Percentiles rank a stretch among this genome's conserved stretches.
Conservation (phyloP, 1,139 yeast species). For the Meyerozyma smithsonii region DNA sequence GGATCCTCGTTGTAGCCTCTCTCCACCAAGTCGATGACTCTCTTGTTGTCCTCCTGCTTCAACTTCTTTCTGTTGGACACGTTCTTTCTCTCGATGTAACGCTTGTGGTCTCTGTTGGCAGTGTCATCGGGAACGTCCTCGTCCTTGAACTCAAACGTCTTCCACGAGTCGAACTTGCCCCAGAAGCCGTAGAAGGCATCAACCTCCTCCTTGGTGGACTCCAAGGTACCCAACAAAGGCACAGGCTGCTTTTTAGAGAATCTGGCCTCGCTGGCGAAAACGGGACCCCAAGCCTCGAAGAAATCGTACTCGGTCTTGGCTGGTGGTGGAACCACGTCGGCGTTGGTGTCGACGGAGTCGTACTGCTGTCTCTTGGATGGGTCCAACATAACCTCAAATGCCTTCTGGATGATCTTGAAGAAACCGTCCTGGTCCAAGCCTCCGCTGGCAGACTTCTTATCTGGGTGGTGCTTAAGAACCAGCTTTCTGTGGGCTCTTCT, state of each 20-base stretch:
- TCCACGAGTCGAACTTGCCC: slow-evolving; percentile 98
- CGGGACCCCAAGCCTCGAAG: slow-evolving; percentile 89
- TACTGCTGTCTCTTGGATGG: slow-evolving; percentile 83
- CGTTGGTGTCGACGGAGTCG: slow-evolving; percentile 90
- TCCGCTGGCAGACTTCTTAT: slow-evolving; percentile 86
- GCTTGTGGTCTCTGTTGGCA: slow-evolving; percentile 98
- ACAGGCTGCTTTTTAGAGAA: slow-evolving; percentile 90
- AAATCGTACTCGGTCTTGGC: slow-evolving; percentile 65
- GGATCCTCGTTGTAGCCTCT: slow-evolving; percentile 90
- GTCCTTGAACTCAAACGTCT: slow-evolving; percentile 94
- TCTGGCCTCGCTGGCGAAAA: slow-evolving; percentile 84
- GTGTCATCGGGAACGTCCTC: slow-evolving; percentile 99
- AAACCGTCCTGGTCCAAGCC: slow-evolving; percentile 93
- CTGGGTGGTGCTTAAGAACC: slow-evolving; percentile 95
- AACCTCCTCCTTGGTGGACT: slow-evolving; percentile 73
- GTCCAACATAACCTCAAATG: slow-evolving; percentile 86
- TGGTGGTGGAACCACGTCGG: slow-evolving; percentile 77
- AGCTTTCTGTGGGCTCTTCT: slow-evolving; percentile 96
- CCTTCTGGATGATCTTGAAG: slow-evolving; percentile 96
- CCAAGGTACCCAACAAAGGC: slow-evolving; percentile 69
- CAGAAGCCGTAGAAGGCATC: slow-evolving; percentile 87
- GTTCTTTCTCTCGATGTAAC: slow-evolving; percentile 97
- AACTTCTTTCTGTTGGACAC: slow-evolving; percentile 94
- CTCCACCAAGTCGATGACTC: slow-evolving; percentile 82
- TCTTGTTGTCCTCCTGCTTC: slow-evolving; percentile 95